Evolutionary conservation across 208 protist genomes (phyloP), one percentile per base, ranked within the genome.

Genomic region (Wallacemonas sp.): DNA sequence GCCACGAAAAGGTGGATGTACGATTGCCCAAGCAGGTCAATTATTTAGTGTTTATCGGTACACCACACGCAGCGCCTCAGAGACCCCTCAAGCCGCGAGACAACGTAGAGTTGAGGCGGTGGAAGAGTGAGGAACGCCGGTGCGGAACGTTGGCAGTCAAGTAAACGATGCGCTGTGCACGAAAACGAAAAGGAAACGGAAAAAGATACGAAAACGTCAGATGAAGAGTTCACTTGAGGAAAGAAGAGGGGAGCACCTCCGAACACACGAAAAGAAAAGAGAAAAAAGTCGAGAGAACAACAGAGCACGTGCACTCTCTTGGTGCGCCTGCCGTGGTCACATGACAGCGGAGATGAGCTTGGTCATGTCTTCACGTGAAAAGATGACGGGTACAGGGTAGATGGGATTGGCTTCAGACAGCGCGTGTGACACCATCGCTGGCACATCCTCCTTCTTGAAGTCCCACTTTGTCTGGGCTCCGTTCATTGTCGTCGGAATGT

Each of bases 371-470:
- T 71, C 68, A 24, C 65, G 60, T 29, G 68, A 69, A 46, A 84
- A 84, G 27, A 88, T 85, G 55, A 82, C 75, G 36, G 81, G 81
- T n/a, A 88, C 81, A 21, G 81, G 61, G 60, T 88, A 88, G 17
- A 84, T 66, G 27, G 81, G 81, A 44, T 88, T 88, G 29, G 75
- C 81, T 61, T 88, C 81, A 3, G 19, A 27, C 30, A 81, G 13
- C 24, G 81, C 81, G 60, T 75, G 66, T 21, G 48, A 55, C 13
- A 75, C 81, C 34, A 88, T 67, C 8, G 64, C 59, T 0, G 68
- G 73, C 22, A 85, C 76, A 42, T 88, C 71, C 64, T 74, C 71
- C 50, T 71, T 55, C 24, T 69, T 59, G 21, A 84, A 59, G 17
- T 52, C 24, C 67, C 74, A 84, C 29, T 58, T 48, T 24, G 57